Base-by-base conservation (phyloP, 2,329 filamentous ascomycete genomes). In the Endocalyx cinctus region DNA sequence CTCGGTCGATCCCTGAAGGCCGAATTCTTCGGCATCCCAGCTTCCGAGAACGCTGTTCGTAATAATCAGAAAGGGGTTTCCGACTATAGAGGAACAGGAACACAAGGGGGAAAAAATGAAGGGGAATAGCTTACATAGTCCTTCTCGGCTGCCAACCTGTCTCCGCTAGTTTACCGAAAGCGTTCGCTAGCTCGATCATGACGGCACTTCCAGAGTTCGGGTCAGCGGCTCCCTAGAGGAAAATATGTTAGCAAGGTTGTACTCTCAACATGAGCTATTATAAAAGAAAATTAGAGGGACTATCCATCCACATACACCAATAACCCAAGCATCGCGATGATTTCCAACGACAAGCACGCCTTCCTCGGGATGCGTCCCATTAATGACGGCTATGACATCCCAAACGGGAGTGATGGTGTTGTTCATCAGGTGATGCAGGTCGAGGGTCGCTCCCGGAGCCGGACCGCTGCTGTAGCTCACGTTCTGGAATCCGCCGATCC, bases 291-390 rank as follows among this genome's bases (percentile, higher is more conserved):
- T n/a, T n/a, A n/a, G n/a, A n/a, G n/a, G n/a, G n/a, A n/a, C n/a
- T n/a, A n/a, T n/a, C n/a, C n/a, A n/a, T n/a, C n/a, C n/a, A n/a
- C 13, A 12, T 32, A 32, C 70, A 5, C 70, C 70, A 17, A 70
- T 57, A 8, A 72, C 68, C 70, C 70, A 74, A 0, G 70, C 70
- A 50, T 74, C 70, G 10, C 70, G 62, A 38, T 74, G 70, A 23
- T 74, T 73, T 4, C 70, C 70, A 16, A 74, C 58, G 17, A 74
- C 53, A 12, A 73, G 54, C 5, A 69, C 67, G 23, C 31, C 31
- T n/a, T 63, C 47, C 20, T 52, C 46, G 0, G 63, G 56, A 28
- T 63, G 58, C 2, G 57, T 67, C 15, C 49, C 55, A 33, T 70
- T 67, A 3, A 57, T 50, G 1, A 67, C 39, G 10, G 63, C 63